Conservation (phyloP, 106 monocot species). For the Platanthera guangdongensis region DNA sequence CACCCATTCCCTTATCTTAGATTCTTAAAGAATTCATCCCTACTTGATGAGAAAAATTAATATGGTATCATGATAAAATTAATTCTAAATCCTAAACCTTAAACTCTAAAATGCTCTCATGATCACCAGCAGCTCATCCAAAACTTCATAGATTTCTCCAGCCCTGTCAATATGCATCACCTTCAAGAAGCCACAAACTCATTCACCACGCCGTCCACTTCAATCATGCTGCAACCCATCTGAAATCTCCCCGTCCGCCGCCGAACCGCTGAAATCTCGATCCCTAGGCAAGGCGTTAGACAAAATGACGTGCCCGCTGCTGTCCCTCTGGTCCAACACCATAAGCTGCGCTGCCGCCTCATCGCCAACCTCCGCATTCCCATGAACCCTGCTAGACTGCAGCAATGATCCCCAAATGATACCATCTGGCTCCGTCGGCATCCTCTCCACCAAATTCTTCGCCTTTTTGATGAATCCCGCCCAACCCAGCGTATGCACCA, state of each 20-base stretch:
- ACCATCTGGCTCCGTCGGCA: slow-evolving; percentile 35
- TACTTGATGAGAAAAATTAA: too few species aligned
- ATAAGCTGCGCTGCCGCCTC: slow-evolving; percentile 16
- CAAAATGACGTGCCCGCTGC: slow-evolving; percentile 35
- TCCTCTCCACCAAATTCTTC: slow-evolving; percentile 29
- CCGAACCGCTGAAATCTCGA: slow-evolving; percentile 12
- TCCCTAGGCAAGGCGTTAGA: slow-evolving; percentile 24
- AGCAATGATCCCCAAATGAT: slow-evolving; percentile 50
- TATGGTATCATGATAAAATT: too few species aligned
- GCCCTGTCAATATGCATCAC: slow-evolving; percentile 18
- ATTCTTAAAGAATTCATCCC: too few species aligned
- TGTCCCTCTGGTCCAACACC: slow-evolving; percentile 28
- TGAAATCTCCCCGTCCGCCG: slow-evolving; percentile 10
- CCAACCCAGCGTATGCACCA: slow-evolving; percentile 46
- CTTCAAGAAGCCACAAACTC: slow-evolving; percentile 43
- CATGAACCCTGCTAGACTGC: slow-evolving; percentile 23
- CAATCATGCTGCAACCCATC: slow-evolving; percentile 51
- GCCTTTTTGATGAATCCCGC: slow-evolving; percentile 48
- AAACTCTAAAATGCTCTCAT: too few species aligned
- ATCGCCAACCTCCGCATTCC: slow-evolving; percentile 15
- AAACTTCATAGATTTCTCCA: slow-evolving; percentile 10
- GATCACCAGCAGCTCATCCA: slow-evolving; percentile 5
- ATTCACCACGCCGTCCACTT: slow-evolving; percentile 37
- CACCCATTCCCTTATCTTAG: too few species aligned
- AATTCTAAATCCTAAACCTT: too few species aligned